Percentiles rank a stretch among this genome's conserved stretches.
Conservation (phyloP, 2,329 filamentous ascomycete genomes). For the Aureobasidium vineae region DNA sequence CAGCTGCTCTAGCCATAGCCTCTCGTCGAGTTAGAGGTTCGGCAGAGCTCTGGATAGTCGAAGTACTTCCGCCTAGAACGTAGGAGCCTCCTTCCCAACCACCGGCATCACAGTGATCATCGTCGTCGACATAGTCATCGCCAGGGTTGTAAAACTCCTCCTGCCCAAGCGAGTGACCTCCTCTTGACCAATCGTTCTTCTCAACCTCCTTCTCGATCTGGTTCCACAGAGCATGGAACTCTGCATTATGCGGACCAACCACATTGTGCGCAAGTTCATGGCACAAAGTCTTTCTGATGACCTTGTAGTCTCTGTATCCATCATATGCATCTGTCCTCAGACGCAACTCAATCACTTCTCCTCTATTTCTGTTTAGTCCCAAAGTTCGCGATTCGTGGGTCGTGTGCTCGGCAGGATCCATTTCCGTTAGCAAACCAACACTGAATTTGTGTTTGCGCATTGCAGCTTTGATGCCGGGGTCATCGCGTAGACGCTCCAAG, state of each 20-base stretch:
- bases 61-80: conserved; percentile 50
- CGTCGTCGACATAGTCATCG: conserved; percentile 40
- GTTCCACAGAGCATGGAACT: conserved; percentile 87
- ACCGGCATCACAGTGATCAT: conserved; percentile 64
- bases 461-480: conserved; percentile 77
- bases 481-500: conserved; percentile 71
- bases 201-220: conserved; percentile 87
- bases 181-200: conserved; percentile 70
- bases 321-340: conserved; percentile 92
- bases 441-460: conserved; percentile 85
- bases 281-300: conserved; percentile 86
- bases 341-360: conserved; percentile 86
- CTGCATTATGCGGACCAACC: conserved; percentile 73
- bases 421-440: conserved; percentile 86
- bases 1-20: conserved; percentile 69
- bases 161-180: conserved; percentile 62
- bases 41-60: conserved; percentile 32
- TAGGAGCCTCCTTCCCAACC: conserved; percentile 79
- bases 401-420: conserved; percentile 86
- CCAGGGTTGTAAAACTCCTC: conserved; percentile 58
- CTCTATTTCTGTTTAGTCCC: conserved; percentile 81
- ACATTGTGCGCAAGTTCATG: conserved; percentile 96
- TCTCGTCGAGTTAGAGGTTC: conserved; percentile 66
- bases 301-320: conserved; percentile 89
- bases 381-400: conserved; percentile 77